Conservation (phyloP, 2,329 filamentous ascomycete genomes). For the Ploettnerulaceae sp. region DNA sequence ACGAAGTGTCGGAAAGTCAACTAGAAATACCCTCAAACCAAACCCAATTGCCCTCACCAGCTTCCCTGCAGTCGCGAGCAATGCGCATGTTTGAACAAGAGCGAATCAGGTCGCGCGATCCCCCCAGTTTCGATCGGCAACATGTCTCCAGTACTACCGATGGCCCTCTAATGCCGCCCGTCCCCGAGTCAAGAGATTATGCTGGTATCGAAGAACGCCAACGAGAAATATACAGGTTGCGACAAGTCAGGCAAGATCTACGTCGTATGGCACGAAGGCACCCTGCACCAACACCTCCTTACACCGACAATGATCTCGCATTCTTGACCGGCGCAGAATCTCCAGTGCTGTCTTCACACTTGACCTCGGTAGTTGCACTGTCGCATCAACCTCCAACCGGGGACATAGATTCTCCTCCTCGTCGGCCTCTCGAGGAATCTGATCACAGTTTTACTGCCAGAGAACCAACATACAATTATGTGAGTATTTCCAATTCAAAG, state of each 20-base stretch:
- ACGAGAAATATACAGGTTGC: constrained; percentile 20
- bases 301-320: constrained; percentile 22
- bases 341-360: constrained; percentile 18
- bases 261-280: constrained; percentile 23
- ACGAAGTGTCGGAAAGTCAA: constrained; percentile 18
- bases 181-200: constrained; percentile 30
- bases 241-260: constrained; percentile 20
- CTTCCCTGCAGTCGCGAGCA: constrained; percentile 13
- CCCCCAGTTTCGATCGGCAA: constrained; percentile 23
- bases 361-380: constrained; percentile 21
- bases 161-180: constrained; percentile 28
- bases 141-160: constrained; percentile 16
- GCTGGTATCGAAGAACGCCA: constrained; percentile 21
- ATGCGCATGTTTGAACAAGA: constrained; percentile 21
- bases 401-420: constrained; percentile 7
- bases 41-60: background rate
- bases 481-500: too few species aligned
- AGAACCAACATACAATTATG: constrained; percentile 1
- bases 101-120: constrained; percentile 20
- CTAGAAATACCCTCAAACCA: background rate
- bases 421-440: constrained; percentile 11
- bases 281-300: constrained; percentile 25
- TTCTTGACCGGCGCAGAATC: constrained; percentile 16
- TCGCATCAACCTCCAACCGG: constrained; percentile 9
- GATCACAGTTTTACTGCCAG: constrained; percentile 8